Percentiles rank a stretch among this genome's conserved stretches.
Conservation (phyloP, 768 basidiomycete genomes). For the Trametes elegans region DNA sequence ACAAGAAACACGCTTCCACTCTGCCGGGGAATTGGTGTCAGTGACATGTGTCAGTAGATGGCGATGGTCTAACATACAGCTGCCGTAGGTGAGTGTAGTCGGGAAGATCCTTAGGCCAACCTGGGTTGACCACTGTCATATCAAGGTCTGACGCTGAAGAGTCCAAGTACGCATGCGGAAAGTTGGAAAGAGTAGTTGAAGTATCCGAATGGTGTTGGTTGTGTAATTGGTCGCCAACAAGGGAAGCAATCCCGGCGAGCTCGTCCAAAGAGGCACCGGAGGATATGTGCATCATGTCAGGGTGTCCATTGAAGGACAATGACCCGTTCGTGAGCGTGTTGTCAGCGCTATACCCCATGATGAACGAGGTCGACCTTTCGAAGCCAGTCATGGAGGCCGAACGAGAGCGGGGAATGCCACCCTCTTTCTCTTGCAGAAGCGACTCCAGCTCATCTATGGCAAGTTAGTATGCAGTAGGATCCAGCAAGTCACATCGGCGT, state of each 20-base stretch:
- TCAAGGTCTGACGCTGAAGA: background rate
- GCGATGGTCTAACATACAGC: conserved; percentile 43
- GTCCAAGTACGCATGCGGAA: background rate
- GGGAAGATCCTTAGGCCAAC: conserved; percentile 65
- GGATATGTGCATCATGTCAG: background rate
- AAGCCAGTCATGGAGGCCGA: background rate
- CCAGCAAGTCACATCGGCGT: conserved; percentile 26
- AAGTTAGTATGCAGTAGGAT: background rate
- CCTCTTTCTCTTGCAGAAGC: conserved; percentile 58
- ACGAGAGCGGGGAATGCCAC: background rate
- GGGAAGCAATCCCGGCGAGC: conserved; percentile 12
- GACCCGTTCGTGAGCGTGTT: too few relatives aligned
- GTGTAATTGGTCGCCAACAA: background rate
- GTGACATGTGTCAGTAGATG: background rate
- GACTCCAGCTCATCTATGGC: conserved; percentile 66
- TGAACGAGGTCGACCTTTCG: background rate
- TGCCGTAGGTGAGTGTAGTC: conserved; percentile 61
- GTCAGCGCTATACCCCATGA: background rate
- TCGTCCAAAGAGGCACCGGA: conserved; percentile 7
- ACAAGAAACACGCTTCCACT: conserved; percentile 77
- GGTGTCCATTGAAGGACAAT: background rate
- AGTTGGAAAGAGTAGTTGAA: background rate
- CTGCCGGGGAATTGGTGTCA: conserved; percentile 33
- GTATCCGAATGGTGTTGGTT: background rate
- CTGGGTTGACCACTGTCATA: conserved; percentile 27